Evolutionary conservation across 192 early-diverging fungal species (phyloP), one percentile per base, ranked within the genome.

Genomic region (Ambispora gerdemannii): DNA sequence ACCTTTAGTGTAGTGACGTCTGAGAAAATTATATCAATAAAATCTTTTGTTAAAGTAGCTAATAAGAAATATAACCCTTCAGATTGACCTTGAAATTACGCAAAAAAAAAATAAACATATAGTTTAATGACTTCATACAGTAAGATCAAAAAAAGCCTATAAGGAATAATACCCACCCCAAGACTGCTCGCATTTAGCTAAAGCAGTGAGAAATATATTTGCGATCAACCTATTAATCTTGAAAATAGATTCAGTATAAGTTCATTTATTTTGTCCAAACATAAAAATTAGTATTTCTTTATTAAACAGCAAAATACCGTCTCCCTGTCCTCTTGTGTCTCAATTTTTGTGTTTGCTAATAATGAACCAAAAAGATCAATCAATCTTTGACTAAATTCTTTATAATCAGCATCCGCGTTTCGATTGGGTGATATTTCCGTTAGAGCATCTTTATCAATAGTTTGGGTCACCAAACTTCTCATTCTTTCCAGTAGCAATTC

Each of bases 301-400:
- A n/a, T n/a, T n/a, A n/a, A n/a, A n/a, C n/a, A n/a, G n/a, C n/a
- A n/a, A n/a, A n/a, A n/a, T n/a, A n/a, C n/a, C n/a, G n/a, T n/a
- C n/a, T n/a, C n/a, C n/a, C n/a, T n/a, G n/a, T n/a, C n/a, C n/a
- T 4, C 20, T 10, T 43, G 7, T 43, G 15, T 7, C 17, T 53
- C 53, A 11, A 24, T 65, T 15, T 43, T 65, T 4, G 13, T 31
- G 4, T 7, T 68, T 65, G 43, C 6, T 13, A n/a, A 32, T 20
- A 69, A 36, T 22, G 51, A 33, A 58, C 25, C 0, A 35, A 70
- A 56, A 2, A 70, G 25, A 56, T 53, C 34, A 13, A 32, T 25
- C 8, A 70, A 19, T 36, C 53, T 70, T 58, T 58, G 50, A 27
- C 52, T 36, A 36, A 70, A 43, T 70, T 70, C 67, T 2, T 38